A percentile compares a stretch with the other conserved stretches of the same genome.
phyloP scores from a whole-genome alignment of 768 basidiomycete species.

The Lyophyllum atratum region DNA sequence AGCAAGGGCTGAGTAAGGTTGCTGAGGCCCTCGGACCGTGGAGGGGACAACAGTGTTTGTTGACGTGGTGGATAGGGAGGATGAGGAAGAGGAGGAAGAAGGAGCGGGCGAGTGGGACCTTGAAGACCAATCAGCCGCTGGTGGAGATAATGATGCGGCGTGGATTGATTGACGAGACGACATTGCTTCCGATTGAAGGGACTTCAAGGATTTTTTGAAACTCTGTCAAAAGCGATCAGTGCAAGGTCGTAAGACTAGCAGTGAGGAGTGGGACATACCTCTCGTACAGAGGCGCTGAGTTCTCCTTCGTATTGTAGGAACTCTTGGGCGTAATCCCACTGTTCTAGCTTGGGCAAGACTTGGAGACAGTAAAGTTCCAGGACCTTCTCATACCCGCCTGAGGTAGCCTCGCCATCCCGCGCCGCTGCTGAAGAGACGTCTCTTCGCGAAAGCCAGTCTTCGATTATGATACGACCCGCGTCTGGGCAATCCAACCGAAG shows the following conservation, averaged over 20 bases:
- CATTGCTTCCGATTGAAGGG: constrained; percentile 39
- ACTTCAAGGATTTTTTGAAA: constrained; percentile 40
- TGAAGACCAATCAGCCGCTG: constrained; percentile 30
- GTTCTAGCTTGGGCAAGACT: constrained; percentile 68
- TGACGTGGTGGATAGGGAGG: constrained; percentile 71
- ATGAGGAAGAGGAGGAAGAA: constrained; percentile 64
- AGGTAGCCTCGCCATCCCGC: constrained; percentile 29
- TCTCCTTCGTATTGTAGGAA: constrained; percentile 77
- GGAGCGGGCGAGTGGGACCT: constrained; percentile 50
- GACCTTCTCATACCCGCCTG: constrained; percentile 70
- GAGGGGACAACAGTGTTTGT: constrained; percentile 71
- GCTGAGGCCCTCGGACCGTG: constrained; percentile 25
- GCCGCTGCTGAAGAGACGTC: constrained; percentile 33
- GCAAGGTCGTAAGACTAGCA: not conserved
- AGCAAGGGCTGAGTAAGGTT: constrained; percentile 25
- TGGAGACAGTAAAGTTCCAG: constrained; percentile 77
- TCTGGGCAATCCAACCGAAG: constrained; percentile 65
- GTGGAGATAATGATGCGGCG: constrained; percentile 21
- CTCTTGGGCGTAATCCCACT: constrained; percentile 81
- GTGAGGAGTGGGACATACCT: constrained; percentile 41
- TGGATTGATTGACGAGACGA: constrained; percentile 30
- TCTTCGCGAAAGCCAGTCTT: constrained; percentile 76
- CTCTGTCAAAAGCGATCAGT: constrained; percentile 29
- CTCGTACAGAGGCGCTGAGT: constrained; percentile 47
- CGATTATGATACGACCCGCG: constrained; percentile 64